phyloP scores from a whole-genome alignment of 192 early-diverging fungal genomes.

The Coemansia aciculifera region DNA sequence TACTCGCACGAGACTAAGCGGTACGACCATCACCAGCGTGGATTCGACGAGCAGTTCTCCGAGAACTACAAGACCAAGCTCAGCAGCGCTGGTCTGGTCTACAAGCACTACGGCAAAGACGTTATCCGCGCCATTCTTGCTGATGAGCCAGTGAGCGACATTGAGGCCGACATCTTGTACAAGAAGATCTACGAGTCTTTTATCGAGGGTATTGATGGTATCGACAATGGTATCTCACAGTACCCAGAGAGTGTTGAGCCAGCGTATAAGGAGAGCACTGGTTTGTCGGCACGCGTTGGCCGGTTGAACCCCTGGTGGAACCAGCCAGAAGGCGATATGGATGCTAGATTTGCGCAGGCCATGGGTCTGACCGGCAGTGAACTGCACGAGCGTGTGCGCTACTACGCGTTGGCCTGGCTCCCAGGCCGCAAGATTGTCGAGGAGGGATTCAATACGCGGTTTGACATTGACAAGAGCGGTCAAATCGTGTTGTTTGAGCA shows the following conservation, averaged over 20 bases:
- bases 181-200: slow-evolving; percentile 83
- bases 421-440: slow-evolving; percentile 87
- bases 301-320: slow-evolving; percentile 96
- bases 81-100: slow-evolving; percentile 92
- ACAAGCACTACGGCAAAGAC: slow-evolving; percentile 94
- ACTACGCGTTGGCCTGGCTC: slow-evolving; percentile 78
- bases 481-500: slow-evolving; percentile 79
- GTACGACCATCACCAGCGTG: slow-evolving; percentile 95
- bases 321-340: slow-evolving; percentile 72
- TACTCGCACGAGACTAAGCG: slow-evolving; percentile 75
- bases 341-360: slow-evolving; percentile 67
- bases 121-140: slow-evolving; percentile 60
- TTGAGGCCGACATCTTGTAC: slow-evolving; percentile 69
- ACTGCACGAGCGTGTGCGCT: slow-evolving; percentile 67
- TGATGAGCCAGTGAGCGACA: slow-evolving; percentile 43
- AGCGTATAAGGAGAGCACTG: slow-evolving; percentile 80
- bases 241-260: slow-evolving; percentile 81
- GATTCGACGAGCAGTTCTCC: slow-evolving; percentile 86
- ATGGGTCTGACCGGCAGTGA: slow-evolving; percentile 78
- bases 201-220: slow-evolving; percentile 78
- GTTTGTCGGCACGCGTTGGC: slow-evolving; percentile 75
- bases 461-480: slow-evolving; percentile 69
- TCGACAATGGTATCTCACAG: slow-evolving; percentile 91
- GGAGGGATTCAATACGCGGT: slow-evolving; percentile 60
- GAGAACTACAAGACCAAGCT: slow-evolving; percentile 78